A percentile compares a stretch with the other conserved stretches of the same genome.
Conservation (phyloP, 805 yeast species). For the Myxozyma geophila region DNA sequence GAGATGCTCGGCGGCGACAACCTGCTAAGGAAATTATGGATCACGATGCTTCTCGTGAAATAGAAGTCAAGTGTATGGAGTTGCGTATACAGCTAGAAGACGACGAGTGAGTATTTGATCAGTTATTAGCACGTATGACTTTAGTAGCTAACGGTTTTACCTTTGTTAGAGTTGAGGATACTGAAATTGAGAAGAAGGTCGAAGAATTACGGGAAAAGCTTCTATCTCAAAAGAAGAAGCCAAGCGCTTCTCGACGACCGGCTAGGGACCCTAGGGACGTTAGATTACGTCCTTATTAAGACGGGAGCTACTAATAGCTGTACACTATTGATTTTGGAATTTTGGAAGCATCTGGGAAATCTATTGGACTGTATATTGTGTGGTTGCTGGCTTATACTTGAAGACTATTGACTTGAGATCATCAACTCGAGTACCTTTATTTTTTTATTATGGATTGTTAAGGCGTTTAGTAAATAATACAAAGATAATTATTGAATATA, state of each 20-base stretch:
- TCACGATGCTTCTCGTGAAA: conserved; percentile 34
- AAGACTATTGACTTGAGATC: too few species aligned
- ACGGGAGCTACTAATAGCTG: neutral
- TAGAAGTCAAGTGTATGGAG: conserved; percentile 40
- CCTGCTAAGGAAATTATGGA: conserved; percentile 28
- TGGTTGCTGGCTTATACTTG: too few species aligned
- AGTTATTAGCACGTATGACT: neutral
- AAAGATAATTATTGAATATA: too few species aligned
- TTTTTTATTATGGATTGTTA: too few species aligned
- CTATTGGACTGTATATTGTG: too few species aligned
- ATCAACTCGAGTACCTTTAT: too few species aligned
- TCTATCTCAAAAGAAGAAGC: neutral
- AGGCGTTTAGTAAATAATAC: too few species aligned
- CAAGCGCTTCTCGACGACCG: neutral
- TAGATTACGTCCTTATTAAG: neutral
- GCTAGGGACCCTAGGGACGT: neutral
- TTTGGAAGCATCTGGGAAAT: too few species aligned
- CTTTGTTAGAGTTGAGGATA: conserved; percentile 27
- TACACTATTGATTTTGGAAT: too few species aligned
- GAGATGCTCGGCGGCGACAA: conserved; percentile 17
- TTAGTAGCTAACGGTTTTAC: neutral
- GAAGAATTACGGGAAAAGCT: conserved; percentile 25
- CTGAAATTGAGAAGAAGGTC: conserved; percentile 36
- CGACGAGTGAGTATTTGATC: conserved; percentile 26
- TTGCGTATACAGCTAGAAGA: conserved; percentile 39